A percentile compares a stretch with the other conserved stretches of the same genome.
Conservation (phyloP, 805 yeast genomes). For the Myxozyma nipponensis region DNA sequence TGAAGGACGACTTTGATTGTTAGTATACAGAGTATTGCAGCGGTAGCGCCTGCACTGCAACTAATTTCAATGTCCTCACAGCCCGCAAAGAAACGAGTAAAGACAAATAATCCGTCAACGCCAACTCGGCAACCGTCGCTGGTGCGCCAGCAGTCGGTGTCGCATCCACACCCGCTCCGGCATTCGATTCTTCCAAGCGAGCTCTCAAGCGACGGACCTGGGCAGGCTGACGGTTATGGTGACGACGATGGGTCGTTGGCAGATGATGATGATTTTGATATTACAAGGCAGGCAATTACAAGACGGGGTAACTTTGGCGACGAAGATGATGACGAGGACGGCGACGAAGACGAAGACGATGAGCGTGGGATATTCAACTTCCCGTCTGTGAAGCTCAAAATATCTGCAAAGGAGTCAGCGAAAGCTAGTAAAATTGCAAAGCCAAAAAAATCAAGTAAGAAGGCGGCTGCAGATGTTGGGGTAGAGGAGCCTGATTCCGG, state of each 20-base stretch:
- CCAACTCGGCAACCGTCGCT: constrained; percentile 1
- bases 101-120: neutral
- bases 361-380: constrained; percentile 9
- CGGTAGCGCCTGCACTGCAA: no score
- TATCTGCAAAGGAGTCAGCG: neutral
- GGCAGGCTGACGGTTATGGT: constrained; percentile 2
- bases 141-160: neutral
- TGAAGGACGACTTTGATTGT: no score
- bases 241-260: neutral
- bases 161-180: constrained; percentile 21
- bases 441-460: neutral
- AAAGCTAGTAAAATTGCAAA: neutral
- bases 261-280: constrained; percentile 27
- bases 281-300: constrained; percentile 13
- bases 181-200: constrained; percentile 18
- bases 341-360: constrained; percentile 11
- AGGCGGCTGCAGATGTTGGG: constrained; percentile 1
- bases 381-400: constrained; percentile 1
- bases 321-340: constrained; percentile 15
- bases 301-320: constrained; percentile 11
- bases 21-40: no score
- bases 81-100: neutral
- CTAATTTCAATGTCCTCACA: no score
- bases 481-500: neutral
- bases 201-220: constrained; percentile 6